Evolutionary conservation across 164 flowering plant genomes (phyloP).

Genomic region (Kingdonia uniflora): DNA sequence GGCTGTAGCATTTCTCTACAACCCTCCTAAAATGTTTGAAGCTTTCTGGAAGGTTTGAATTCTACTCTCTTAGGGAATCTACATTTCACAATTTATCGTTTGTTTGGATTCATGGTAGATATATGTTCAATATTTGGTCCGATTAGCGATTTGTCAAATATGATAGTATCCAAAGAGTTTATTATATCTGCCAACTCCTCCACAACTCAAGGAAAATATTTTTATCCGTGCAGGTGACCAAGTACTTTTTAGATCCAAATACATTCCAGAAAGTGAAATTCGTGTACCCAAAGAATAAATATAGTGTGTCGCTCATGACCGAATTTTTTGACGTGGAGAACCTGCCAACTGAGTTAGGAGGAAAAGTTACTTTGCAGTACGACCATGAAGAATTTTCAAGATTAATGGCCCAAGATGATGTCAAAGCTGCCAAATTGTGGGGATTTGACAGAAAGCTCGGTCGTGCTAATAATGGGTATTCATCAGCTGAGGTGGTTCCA

Average conservation of each 20-base stretch:
- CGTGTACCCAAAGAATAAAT: conserved; percentile 72
- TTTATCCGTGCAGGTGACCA: conserved; percentile 46
- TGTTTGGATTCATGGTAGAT: too few relatives aligned
- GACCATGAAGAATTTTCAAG: conserved; percentile 82
- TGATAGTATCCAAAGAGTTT: too few relatives aligned
- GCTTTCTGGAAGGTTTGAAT: conserved; percentile 86
- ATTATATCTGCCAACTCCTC: too few relatives aligned
- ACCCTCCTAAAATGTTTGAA: conserved; percentile 84
- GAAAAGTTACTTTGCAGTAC: conserved; percentile 45
- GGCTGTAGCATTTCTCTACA: conserved; percentile 78
- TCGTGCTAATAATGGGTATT: conserved; percentile 19
- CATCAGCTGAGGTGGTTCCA: conserved; percentile 46
- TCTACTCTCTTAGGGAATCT: background rate
- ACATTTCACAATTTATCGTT: background rate
- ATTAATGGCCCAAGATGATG: conserved; percentile 71
- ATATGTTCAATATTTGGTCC: too few relatives aligned
- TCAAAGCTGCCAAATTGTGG: conserved; percentile 52
- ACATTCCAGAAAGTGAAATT: conserved; percentile 86
- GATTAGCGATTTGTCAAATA: too few relatives aligned
- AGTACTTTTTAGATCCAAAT: conserved; percentile 73
- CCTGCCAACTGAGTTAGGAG: conserved; percentile 83
- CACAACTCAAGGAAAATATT: background rate
- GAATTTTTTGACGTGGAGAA: conserved; percentile 66
- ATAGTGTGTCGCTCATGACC: conserved; percentile 70
- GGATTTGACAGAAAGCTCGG: conserved; percentile 35